A percentile compares a stretch with the other conserved stretches of the same genome.
Evolutionary conservation across 805 yeast genomes (phyloP).

Genomic region (Hanseniaspora meyeri): DNA sequence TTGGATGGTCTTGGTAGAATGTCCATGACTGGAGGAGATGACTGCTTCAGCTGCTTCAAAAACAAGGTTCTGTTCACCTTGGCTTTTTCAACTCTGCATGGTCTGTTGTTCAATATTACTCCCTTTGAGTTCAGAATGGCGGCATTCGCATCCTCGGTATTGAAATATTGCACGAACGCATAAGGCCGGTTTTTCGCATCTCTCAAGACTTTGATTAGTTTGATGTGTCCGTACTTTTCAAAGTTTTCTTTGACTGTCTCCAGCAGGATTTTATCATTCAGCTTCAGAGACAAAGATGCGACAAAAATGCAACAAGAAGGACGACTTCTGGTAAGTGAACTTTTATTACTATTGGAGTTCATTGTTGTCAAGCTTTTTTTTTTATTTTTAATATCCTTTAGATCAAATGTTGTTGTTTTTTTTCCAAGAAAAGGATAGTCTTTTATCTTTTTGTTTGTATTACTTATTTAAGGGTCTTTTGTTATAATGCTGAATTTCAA

Average conservation of each 20-base stretch:
- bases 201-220: conserved; percentile 67
- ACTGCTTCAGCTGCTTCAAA: conserved; percentile 29
- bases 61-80: conserved; percentile 79
- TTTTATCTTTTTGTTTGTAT: too few relatives aligned
- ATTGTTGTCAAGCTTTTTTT: neutral
- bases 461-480: neutral
- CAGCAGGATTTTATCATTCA: conserved; percentile 60
- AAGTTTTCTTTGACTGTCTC: conserved; percentile 59
- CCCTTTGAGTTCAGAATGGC: conserved; percentile 65
- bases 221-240: conserved; percentile 54
- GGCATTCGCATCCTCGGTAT: conserved; percentile 51
- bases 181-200: conserved; percentile 78
- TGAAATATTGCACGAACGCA: conserved; percentile 79
- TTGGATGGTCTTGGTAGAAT: neutral
- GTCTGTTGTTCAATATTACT: conserved; percentile 56
- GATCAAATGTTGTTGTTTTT: too few relatives aligned
- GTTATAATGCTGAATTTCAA: neutral
- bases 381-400: neutral
- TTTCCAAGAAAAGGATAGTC: too few relatives aligned
- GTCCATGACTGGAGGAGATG: neutral
- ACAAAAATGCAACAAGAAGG: conserved; percentile 86
- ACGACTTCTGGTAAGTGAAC: conserved; percentile 1
- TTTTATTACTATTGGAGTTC: neutral
- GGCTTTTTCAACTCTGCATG: conserved; percentile 80
- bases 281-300: conserved; percentile 58